Conservation (phyloP, 768 basidiomycete species). For the Steccherinum ochraceum region DNA sequence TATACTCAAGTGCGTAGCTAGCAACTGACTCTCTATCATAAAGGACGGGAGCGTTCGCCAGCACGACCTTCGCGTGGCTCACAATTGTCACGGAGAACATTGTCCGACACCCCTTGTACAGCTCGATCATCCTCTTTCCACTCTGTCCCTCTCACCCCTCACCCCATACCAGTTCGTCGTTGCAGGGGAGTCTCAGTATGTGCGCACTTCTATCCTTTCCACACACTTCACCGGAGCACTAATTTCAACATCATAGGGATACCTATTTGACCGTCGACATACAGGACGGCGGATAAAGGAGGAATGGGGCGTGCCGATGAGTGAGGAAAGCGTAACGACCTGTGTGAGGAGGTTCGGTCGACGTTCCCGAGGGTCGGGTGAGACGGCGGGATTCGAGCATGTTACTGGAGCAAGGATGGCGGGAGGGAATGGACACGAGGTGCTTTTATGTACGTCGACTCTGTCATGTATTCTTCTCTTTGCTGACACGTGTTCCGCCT, state of each 20-base stretch:
- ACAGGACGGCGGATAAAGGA: conserved; percentile 50
- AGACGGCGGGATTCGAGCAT: conserved; percentile 43
- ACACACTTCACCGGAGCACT: conserved; percentile 8
- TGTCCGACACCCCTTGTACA: conserved; percentile 73
- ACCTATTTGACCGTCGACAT: conserved; percentile 79
- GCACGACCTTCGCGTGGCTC: conserved; percentile 71
- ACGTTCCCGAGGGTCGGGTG: conserved; percentile 25
- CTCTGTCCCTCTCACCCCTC: conserved; percentile 68
- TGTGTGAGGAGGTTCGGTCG: conserved; percentile 81
- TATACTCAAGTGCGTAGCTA: conserved; percentile 8
- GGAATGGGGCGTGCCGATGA: conserved; percentile 63
- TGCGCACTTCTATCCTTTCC: conserved; percentile 30
- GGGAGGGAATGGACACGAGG: conserved; percentile 67
- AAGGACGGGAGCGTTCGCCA: conserved; percentile 86
- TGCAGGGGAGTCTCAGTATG: conserved; percentile 73
- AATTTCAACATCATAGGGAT: conserved; percentile 42
- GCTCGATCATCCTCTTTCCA: conserved; percentile 59
- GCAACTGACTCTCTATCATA: conserved; percentile 14
- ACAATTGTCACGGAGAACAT: conserved; percentile 47
- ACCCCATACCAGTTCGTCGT: conserved; percentile 84
- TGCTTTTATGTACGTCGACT: conserved; percentile 23
- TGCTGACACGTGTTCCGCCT: conserved; percentile 5
- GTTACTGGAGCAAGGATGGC: conserved; percentile 77
- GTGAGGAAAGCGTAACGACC: conserved; percentile 50
- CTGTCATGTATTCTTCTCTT: not conserved